Conservation (phyloP, 1,284 basidiomycete genomes). For the Leccinum solheimii region DNA sequence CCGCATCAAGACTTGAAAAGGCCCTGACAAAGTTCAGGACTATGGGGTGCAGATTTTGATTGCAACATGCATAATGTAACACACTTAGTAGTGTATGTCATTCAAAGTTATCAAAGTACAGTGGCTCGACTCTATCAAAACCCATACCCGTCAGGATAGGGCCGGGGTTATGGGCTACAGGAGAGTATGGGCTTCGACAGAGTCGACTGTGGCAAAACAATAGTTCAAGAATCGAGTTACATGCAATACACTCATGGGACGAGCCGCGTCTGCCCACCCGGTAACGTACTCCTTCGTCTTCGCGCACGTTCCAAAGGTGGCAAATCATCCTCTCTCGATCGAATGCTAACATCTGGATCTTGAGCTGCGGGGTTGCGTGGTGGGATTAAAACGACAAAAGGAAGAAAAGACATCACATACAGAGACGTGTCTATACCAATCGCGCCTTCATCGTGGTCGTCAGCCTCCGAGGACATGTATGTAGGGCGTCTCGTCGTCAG, state of each 20-base stretch:
- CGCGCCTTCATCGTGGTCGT: slow-evolving; percentile 30
- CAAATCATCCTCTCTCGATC: background rate
- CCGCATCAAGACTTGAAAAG: too few relatives aligned
- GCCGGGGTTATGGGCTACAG: too few relatives aligned
- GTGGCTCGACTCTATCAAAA: too few relatives aligned
- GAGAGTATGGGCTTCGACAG: too few relatives aligned
- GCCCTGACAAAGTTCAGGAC: too few relatives aligned
- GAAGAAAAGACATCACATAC: slow-evolving; percentile 33
- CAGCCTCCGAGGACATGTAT: slow-evolving; percentile 31
- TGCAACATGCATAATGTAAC: too few relatives aligned
- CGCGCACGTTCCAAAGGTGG: slow-evolving; percentile 47
- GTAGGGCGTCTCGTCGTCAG: slow-evolving; percentile 20
- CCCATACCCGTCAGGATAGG: too few relatives aligned
- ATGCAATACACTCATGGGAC: background rate
- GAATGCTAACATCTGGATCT: slow-evolving; percentile 34
- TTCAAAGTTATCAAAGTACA: too few relatives aligned
- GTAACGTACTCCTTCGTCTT: slow-evolving; percentile 33
- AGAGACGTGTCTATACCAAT: slow-evolving; percentile 44
- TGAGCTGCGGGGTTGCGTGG: slow-evolving; percentile 20
- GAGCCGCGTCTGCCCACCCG: slow-evolving; percentile 33
- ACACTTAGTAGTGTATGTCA: too few relatives aligned
- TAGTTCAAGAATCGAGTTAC: background rate
- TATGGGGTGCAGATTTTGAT: too few relatives aligned
- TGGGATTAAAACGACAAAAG: slow-evolving; percentile 3
- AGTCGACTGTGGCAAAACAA: background rate